phyloP scores from a whole-genome alignment of 176 grass and related monocot genomes.

The Zoysia japonica region DNA sequence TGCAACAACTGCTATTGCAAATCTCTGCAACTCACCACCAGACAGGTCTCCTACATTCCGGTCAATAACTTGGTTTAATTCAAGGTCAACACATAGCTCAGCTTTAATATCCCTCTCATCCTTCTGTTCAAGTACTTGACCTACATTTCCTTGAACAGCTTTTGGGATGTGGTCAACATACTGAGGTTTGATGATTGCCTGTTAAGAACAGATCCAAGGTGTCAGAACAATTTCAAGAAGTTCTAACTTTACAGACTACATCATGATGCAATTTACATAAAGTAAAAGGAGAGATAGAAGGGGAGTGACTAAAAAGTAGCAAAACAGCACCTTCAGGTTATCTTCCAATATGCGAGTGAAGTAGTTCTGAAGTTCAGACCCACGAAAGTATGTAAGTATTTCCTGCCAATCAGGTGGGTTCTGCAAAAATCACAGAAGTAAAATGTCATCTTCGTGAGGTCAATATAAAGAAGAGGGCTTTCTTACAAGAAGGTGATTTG shows the following conservation, averaged over 20 bases:
- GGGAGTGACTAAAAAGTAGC: slow-evolving; percentile 13
- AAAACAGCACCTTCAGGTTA: slow-evolving; percentile 66
- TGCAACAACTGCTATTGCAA: slow-evolving; percentile 88
- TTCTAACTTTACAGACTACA: neutral
- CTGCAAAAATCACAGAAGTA: slow-evolving; percentile 38
- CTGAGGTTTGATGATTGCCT: slow-evolving; percentile 97
- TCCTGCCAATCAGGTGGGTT: slow-evolving; percentile 93
- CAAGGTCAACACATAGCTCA: slow-evolving; percentile 73
- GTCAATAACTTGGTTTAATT: slow-evolving; percentile 87
- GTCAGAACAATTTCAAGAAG: slow-evolving; percentile 27
- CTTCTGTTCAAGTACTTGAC: slow-evolving; percentile 71
- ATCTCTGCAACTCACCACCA: slow-evolving; percentile 85
- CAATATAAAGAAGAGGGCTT: neutral
- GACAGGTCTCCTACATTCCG: slow-evolving; percentile 85
- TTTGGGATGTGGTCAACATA: slow-evolving; percentile 94
- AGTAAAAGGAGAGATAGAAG: neutral
- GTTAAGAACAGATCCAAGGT: slow-evolving; percentile 8
- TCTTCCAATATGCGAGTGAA: slow-evolving; percentile 91
- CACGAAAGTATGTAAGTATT: slow-evolving; percentile 88
- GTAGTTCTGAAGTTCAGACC: slow-evolving; percentile 91
- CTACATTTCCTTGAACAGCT: slow-evolving; percentile 83
- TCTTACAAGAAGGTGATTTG: slow-evolving; percentile 14
- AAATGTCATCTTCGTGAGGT: neutral
- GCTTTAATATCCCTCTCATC: slow-evolving; percentile 79
- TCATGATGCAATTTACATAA: slow-evolving; percentile 21